These are phyloP conservation scores for Coemansia sp. DNA, from an alignment of 192 early-diverging fungal species.

Conservation along the genomic window DNA sequence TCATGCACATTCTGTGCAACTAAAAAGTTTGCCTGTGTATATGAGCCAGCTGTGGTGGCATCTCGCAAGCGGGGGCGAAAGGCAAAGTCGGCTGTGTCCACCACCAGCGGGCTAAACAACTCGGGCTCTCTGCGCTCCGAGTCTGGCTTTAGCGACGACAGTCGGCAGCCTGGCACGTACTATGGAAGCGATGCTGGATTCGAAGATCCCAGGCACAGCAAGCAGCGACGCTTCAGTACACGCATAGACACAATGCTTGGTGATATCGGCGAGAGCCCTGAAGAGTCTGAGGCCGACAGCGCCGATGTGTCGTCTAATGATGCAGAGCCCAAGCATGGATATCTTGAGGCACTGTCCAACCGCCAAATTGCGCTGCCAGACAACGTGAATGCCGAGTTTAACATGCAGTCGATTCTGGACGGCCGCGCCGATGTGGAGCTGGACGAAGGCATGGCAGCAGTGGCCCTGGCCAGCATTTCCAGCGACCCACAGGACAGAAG, in stretches of 20 bases:
- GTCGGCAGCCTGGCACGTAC: slow-evolving; percentile 4
- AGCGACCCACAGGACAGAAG: background rate
- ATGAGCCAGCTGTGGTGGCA: slow-evolving; percentile 37
- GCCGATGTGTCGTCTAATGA: slow-evolving; percentile 19
- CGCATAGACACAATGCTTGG: slow-evolving; percentile 3
- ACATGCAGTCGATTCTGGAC: slow-evolving; percentile 20
- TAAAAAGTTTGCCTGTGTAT: slow-evolving; percentile 43
- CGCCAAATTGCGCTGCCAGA: slow-evolving; percentile 52
- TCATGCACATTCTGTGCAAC: slow-evolving; percentile 45
- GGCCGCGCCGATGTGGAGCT: slow-evolving; percentile 12
- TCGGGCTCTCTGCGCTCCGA: slow-evolving; percentile 15
- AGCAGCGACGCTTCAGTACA: slow-evolving; percentile 18
- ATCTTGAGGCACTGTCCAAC: slow-evolving; percentile 42
- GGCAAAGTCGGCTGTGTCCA: slow-evolving; percentile 12
- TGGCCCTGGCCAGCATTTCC: slow-evolving; percentile 16
- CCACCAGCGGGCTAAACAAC: background rate
- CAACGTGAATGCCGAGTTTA: slow-evolving; percentile 14
- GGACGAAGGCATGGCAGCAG: slow-evolving; percentile 18
- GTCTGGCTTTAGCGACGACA: slow-evolving; percentile 13
- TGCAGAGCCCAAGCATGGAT: slow-evolving; percentile 10
- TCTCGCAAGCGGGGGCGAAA: slow-evolving; percentile 39
- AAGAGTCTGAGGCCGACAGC: slow-evolving; percentile 24
- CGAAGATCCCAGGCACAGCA: background rate
- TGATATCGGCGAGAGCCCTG: slow-evolving; percentile 13
- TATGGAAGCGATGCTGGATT: background rate